Evolutionary conservation across 768 basidiomycete species (phyloP).

Genomic region (Baorangia bicolor): DNA sequence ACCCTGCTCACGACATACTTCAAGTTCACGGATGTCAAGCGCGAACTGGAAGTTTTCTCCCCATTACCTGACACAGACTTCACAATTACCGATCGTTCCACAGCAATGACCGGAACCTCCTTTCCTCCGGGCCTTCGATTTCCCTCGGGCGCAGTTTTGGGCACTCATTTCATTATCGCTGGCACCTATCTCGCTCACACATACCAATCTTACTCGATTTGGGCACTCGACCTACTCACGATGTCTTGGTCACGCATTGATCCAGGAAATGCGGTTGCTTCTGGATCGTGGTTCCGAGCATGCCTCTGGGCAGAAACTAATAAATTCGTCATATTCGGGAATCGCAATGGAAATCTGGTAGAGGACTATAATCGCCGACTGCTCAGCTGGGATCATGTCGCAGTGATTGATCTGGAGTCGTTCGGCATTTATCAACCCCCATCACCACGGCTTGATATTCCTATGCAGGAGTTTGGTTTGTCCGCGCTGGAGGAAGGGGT

Average conservation of each 20-base stretch:
- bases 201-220: constrained; percentile 93
- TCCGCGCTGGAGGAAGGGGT: constrained; percentile 77
- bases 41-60: constrained; percentile 90
- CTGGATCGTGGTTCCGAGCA: constrained; percentile 94
- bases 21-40: constrained; percentile 92
- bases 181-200: constrained; percentile 95
- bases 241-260: constrained; percentile 90
- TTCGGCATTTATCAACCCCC: constrained; percentile 96
- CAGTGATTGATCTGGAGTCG: constrained; percentile 87
- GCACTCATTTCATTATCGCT: constrained; percentile 88
- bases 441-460: constrained; percentile 56
- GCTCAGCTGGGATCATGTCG: constrained; percentile 90
- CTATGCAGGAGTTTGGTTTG: constrained; percentile 83
- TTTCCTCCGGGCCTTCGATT: constrained; percentile 96
- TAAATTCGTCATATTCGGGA: constrained; percentile 89
- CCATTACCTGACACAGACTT: constrained; percentile 77
- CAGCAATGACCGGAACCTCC: constrained; percentile 73
- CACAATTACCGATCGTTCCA: constrained; percentile 75
- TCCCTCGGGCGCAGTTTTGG: constrained; percentile 90
- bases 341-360: constrained; percentile 81
- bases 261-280: constrained; percentile 78
- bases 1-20: constrained; percentile 9
- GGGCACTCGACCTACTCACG: constrained; percentile 83
- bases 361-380: constrained; percentile 91
- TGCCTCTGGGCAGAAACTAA: constrained; percentile 84